Conservation (phyloP, 176 grass and related monocot species). For the Oryza nivara region DNA sequence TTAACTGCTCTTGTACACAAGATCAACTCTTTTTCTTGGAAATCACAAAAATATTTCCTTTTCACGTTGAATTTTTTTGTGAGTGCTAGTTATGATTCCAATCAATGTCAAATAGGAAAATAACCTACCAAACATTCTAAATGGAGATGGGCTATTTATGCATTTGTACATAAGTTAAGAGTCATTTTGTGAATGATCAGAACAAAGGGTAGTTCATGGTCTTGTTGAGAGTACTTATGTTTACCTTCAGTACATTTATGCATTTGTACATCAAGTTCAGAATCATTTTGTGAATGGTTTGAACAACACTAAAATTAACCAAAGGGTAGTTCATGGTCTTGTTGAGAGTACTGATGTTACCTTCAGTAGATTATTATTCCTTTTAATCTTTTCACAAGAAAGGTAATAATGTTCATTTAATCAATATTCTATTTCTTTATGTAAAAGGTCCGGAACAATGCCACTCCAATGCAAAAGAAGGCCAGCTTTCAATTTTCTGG, state of each 20-base stretch:
- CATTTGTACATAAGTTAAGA: background rate
- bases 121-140: constrained; percentile 6
- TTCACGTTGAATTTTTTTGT: background rate
- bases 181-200: background rate
- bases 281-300: too few relatives aligned
- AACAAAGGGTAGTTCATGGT: background rate
- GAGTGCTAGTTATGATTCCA: background rate
- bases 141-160: background rate
- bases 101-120: background rate
- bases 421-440: constrained; percentile 32
- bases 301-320: too few relatives aligned
- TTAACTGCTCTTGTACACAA: background rate
- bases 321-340: background rate
- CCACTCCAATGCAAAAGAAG: constrained; percentile 46
- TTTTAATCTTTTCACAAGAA: constrained; percentile 19
- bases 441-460: constrained; percentile 50
- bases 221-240: constrained; percentile 7
- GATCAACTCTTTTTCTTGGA: constrained; percentile 14
- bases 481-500: constrained; percentile 52
- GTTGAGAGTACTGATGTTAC: constrained; percentile 1
- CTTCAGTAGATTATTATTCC: background rate
- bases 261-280: background rate
- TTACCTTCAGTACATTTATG: background rate
- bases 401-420: constrained; percentile 27
- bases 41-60: background rate